A percentile compares a stretch with the other conserved stretches of the same genome.
These are phyloP conservation scores for Magnaporthiopsis rhizophila DNA, from an alignment of 2,329 filamentous ascomycete genomes.

Conservation along the genomic window DNA sequence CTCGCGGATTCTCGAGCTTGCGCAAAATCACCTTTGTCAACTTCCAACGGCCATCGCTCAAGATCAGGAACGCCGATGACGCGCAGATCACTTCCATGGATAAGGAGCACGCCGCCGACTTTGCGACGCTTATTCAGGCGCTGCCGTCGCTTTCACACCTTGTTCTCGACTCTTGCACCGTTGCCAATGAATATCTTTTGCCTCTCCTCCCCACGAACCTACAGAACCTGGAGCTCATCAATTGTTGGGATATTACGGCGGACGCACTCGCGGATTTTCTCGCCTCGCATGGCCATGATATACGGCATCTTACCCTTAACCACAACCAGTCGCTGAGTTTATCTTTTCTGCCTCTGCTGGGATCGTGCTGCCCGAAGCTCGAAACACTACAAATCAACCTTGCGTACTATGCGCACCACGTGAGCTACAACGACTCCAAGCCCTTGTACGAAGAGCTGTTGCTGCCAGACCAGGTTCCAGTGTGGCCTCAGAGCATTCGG, in stretches of 20 bases:
- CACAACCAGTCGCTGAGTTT: constrained; percentile 76
- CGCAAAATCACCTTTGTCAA: constrained; percentile 54
- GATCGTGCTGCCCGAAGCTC: constrained; percentile 60
- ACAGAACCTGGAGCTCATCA: constrained; percentile 62
- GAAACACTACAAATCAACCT: constrained; percentile 68
- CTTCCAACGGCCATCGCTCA: constrained; percentile 48
- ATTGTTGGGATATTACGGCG: constrained; percentile 69
- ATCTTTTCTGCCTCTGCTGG: constrained; percentile 62
- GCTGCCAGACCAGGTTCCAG: constrained; percentile 55
- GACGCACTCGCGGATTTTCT: constrained; percentile 60
- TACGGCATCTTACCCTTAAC: constrained; percentile 61
- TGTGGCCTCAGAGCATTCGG: constrained; percentile 68
- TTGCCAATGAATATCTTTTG: constrained; percentile 62
- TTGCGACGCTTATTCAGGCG: constrained; percentile 38
- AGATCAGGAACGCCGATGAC: constrained; percentile 33
- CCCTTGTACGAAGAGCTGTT: constrained; percentile 67
- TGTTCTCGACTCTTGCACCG: constrained; percentile 65
- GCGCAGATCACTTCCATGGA: constrained; percentile 32
- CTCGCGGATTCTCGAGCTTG: constrained; percentile 47
- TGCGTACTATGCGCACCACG: constrained; percentile 65
- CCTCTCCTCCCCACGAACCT: constrained; percentile 59
- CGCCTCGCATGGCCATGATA: constrained; percentile 53
- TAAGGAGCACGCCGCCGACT: constrained; percentile 19
- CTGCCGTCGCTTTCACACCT: constrained; percentile 60
- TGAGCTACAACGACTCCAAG: constrained; percentile 61